Base-by-base conservation (phyloP, 179 eudicot species). In the Actinidia polygama region DNA sequence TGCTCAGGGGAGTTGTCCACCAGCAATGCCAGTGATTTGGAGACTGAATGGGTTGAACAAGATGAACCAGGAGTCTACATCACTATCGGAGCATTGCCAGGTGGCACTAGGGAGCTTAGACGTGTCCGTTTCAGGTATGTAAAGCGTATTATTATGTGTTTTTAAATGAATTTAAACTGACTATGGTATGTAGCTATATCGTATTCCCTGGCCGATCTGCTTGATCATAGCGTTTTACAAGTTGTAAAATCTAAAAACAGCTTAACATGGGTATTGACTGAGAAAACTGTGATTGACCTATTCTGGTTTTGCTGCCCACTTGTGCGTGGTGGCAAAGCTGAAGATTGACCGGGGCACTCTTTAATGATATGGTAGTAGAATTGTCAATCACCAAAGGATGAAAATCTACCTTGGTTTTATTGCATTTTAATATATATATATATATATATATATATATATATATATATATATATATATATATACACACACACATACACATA, bases 11-110 rank as follows among this genome's bases (percentile, higher is more conserved):
- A 94, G 85, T 91, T 95, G 5, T 95, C 99, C 12, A 86, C 91
- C 79, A 96, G 99, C 88, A 96, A 96, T 81, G 96, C 99, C 6
- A 95, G 98, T 85, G 99, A 96, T 81, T 79, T 95, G 73, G 98
- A 96, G 76, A 90, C 92, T 10, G 99, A 96, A 85, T 96, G 99
- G 98, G 96, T 95, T 82, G 99, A 96, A 80, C 96, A 96, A 85
- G 98, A 96, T 82, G 98, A 93, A 67, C 99, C 98, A 6, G 99
- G 99, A 67, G 98, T 96, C 50, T 96, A 96, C 85, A 95, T 96
- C 44, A 95, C 99, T 24, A 89, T 96, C 72, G 89, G 98, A 85
- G 93, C 94, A 81, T 85, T 96, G 61, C 98, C 99, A 54, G 93
- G 91, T 86, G 99, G 99, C 74, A 87, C 89, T 26, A 88, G 95